phyloP scores from a whole-genome alignment of 2,329 filamentous ascomycete genomes.

The Cytospora schulzeri region DNA sequence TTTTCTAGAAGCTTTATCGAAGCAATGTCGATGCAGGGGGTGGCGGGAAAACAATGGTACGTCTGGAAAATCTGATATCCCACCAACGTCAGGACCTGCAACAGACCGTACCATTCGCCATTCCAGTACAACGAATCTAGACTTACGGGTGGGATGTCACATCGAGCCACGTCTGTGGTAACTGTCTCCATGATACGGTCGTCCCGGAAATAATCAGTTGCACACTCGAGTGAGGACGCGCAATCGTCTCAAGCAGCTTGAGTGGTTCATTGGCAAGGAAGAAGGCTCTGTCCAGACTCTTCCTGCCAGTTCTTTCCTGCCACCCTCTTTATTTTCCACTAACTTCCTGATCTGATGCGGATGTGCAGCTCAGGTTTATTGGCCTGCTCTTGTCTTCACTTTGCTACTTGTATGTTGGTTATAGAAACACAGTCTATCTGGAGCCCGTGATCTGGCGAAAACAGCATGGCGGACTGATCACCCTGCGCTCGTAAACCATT shows the following conservation, averaged over 20 bases:
- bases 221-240: constrained; percentile 10
- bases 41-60: neutral
- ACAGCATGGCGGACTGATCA: too few relatives aligned
- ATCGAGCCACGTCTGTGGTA: neutral
- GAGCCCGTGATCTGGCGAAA: too few relatives aligned
- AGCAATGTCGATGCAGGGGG: neutral
- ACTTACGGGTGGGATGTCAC: neutral
- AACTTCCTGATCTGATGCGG: neutral
- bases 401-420: too few relatives aligned
- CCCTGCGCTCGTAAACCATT: too few relatives aligned
- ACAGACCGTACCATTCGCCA: neutral
- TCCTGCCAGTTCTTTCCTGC: too few relatives aligned
- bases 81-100: neutral
- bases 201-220: neutral
- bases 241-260: constrained; percentile 4
- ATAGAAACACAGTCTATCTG: too few relatives aligned
- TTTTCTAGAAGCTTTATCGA: constrained; percentile 15
- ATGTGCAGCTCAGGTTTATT: neutral
- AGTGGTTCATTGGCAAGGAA: neutral
- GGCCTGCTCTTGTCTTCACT: too few relatives aligned
- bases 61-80: neutral
- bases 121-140: neutral
- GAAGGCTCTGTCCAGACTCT: too few relatives aligned
- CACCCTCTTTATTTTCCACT: neutral
- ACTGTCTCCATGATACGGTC: neutral